Conservation (phyloP, 768 basidiomycete genomes). For the Tricholoma bakamatsutake region DNA sequence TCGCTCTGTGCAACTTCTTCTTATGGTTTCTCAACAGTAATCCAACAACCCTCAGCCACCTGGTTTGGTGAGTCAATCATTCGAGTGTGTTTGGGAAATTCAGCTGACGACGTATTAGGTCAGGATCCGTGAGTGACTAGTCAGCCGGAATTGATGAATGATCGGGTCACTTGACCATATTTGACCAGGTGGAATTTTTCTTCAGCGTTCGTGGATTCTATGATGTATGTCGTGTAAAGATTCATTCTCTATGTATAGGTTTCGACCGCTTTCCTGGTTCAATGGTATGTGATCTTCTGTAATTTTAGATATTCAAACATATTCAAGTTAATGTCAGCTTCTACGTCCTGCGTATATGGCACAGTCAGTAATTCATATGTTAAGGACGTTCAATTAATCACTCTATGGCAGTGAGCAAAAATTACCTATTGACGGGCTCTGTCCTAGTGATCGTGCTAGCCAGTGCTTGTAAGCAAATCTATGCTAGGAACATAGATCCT, state of each 20-base stretch:
- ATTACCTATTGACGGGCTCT: slow-evolving; percentile 24
- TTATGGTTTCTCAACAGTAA: slow-evolving; percentile 12
- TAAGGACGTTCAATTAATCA: neutral
- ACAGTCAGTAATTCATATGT: slow-evolving; percentile 23
- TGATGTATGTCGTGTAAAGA: neutral
- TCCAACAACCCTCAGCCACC: slow-evolving; percentile 14
- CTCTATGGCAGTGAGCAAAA: slow-evolving; percentile 32
- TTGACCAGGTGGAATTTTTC: neutral
- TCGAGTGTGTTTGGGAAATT: neutral
- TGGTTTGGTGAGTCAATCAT: slow-evolving; percentile 21
- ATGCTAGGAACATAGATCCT: neutral
- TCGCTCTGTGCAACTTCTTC: too few relatives aligned
- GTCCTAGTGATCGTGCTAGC: slow-evolving; percentile 28
- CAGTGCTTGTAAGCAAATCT: slow-evolving; percentile 22
- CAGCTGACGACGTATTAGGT: neutral
- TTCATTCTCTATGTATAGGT: neutral
- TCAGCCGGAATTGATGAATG: neutral
- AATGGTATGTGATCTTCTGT: slow-evolving; percentile 5
- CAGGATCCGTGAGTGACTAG: neutral
- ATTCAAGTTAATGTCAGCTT: slow-evolving; percentile 27
- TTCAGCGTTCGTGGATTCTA: neutral
- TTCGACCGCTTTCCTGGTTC: neutral
- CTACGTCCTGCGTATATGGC: slow-evolving; percentile 44
- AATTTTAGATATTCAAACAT: neutral
- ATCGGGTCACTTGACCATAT: neutral